These are phyloP conservation scores for Lactarius hatsudake DNA, from an alignment of 768 basidiomycete genomes.

Conservation along the genomic window DNA sequence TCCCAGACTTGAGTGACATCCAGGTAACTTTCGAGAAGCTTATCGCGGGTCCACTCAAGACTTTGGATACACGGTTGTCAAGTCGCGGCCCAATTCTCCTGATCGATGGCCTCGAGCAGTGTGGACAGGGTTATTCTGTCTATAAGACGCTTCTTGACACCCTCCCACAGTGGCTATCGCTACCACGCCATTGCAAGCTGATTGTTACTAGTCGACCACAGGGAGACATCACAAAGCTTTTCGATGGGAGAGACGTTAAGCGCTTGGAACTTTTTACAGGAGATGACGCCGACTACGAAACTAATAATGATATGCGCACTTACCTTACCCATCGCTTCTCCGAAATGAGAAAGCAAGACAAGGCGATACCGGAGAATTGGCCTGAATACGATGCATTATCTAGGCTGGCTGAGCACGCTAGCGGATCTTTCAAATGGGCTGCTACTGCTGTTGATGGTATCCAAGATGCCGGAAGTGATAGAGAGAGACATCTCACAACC, in stretches of 20 bases:
- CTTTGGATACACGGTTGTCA: background rate
- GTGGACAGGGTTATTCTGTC: background rate
- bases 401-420: slow-evolving; percentile 3
- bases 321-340: slow-evolving; percentile 18
- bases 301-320: slow-evolving; percentile 1
- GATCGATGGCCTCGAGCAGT: slow-evolving; percentile 21
- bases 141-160: slow-evolving; percentile 10
- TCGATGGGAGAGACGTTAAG: slow-evolving; percentile 8
- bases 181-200: slow-evolving; percentile 22
- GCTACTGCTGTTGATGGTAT: slow-evolving; percentile 13
- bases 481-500: slow-evolving; percentile 4
- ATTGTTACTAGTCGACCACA: slow-evolving; percentile 18
- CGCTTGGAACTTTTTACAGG: slow-evolving; percentile 17
- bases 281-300: slow-evolving; percentile 1
- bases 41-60: slow-evolving; percentile 9
- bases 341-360: slow-evolving; percentile 16
- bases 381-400: slow-evolving; percentile 9
- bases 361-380: slow-evolving; percentile 12
- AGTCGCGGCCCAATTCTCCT: slow-evolving; percentile 9
- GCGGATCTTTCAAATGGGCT: slow-evolving; percentile 22
- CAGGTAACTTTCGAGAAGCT: slow-evolving; percentile 5
- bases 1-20: background rate
- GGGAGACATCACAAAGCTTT: slow-evolving; percentile 14
- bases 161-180: slow-evolving; percentile 7
- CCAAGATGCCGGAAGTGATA: background rate